Percentiles rank a stretch among this genome's conserved stretches.
phyloP scores from a whole-genome alignment of 306 rosid species.

The Corylus heterophylla region DNA sequence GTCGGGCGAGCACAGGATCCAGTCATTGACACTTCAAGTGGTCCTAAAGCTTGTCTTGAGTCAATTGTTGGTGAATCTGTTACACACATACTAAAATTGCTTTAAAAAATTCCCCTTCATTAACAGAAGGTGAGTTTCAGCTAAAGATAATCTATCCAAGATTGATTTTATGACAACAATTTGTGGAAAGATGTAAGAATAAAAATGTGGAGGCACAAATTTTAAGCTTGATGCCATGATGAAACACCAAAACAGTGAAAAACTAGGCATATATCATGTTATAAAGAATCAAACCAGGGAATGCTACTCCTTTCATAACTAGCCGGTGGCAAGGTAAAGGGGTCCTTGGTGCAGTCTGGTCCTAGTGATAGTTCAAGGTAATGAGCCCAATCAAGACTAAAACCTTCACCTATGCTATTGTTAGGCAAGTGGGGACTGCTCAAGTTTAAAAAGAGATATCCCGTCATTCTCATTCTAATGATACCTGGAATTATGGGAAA shows the following conservation, averaged over 20 bases:
- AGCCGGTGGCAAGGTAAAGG: conserved; percentile 6
- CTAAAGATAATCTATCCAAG: neutral
- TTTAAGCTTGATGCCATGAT: neutral
- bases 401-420: neutral
- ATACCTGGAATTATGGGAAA: neutral
- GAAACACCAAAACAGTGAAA: conserved; percentile 9
- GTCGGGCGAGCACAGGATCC: conserved; percentile 37
- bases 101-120: neutral
- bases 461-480: neutral
- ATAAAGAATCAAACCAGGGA: conserved; percentile 10
- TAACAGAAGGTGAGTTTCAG: neutral
- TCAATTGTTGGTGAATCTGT: conserved; percentile 50
- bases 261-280: neutral
- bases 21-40: conserved; percentile 29
- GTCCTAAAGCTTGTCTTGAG: conserved; percentile 31
- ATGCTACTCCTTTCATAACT: neutral
- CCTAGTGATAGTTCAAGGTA: neutral
- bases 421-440: neutral
- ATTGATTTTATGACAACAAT: neutral
- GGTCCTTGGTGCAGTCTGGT: neutral
- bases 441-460: neutral
- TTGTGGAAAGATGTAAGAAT: neutral
- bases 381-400: neutral
- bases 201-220: neutral
- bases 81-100: conserved; percentile 27